Percentiles rank a stretch among this genome's conserved stretches.
phyloP scores from a whole-genome alignment of 495 filamentous ascomycete species.

The Lineolata rhizophorae region DNA sequence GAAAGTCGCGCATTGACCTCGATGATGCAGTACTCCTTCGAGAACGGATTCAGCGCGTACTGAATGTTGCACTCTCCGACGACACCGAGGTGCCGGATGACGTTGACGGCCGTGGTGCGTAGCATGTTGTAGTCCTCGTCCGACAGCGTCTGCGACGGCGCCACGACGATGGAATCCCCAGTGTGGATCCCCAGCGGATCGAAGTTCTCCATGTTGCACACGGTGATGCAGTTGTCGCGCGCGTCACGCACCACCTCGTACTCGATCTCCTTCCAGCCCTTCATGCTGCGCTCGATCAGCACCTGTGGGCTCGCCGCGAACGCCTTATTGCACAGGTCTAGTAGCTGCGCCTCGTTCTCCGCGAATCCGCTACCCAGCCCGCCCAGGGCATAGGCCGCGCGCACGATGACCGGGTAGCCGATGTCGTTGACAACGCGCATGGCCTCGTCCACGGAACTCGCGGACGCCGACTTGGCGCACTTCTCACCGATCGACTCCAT shows the following conservation, averaged over 20 bases:
- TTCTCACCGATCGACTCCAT: constrained; percentile 98
- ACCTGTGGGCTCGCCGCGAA: constrained; percentile 92
- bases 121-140: constrained; percentile 99
- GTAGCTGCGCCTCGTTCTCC: constrained; percentile 64
- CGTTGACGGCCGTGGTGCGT: constrained; percentile 85
- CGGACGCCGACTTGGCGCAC: constrained; percentile 90
- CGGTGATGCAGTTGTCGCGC: constrained; percentile 92
- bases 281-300: constrained; percentile 93
- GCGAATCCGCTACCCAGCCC: constrained; percentile 93
- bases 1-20: constrained; percentile 97
- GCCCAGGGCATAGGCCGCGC: constrained; percentile 88
- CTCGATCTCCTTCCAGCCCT: constrained; percentile 98
- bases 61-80: constrained; percentile 98
- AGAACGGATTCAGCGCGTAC: constrained; percentile 87
- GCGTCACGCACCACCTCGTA: constrained; percentile 93
- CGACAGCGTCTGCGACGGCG: constrained; percentile 82
- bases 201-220: constrained; percentile 99
- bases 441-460: constrained; percentile 69
- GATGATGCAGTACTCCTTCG: constrained; percentile 89
- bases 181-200: constrained; percentile 93
- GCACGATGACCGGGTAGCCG: constrained; percentile 88
- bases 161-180: constrained; percentile 91
- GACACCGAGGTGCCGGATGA: constrained; percentile 85
- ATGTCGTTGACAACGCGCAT: constrained; percentile 66
- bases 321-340: constrained; percentile 84